phyloP scores from a whole-genome alignment of 306 rosid species.

The Betula pendula region DNA sequence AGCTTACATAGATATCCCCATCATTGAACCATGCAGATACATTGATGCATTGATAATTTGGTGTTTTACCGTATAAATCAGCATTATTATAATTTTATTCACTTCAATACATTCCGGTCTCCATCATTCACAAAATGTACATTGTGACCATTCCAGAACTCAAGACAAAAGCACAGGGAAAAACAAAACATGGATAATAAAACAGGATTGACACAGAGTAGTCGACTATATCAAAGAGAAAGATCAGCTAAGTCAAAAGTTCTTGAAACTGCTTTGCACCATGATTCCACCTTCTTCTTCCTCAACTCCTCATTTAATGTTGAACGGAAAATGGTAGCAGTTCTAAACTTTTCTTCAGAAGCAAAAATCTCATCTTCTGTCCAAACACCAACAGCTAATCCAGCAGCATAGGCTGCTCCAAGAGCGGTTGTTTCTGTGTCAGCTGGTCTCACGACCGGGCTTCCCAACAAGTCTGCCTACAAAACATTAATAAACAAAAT shows the following conservation, averaged over 20 bases:
- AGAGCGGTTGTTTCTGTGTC: slow-evolving; percentile 93
- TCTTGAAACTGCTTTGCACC: slow-evolving; percentile 84
- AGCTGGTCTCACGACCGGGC: slow-evolving; percentile 72
- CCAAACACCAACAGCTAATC: slow-evolving; percentile 85
- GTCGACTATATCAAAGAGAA: slow-evolving; percentile 43
- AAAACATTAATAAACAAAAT: slow-evolving; percentile 1
- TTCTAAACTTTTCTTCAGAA: slow-evolving; percentile 40
- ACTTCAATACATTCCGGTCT: neutral
- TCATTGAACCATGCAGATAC: too few species aligned
- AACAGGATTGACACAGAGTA: neutral
- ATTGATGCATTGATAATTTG: too few species aligned
- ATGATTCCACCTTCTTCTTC: slow-evolving; percentile 71
- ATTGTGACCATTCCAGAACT: neutral
- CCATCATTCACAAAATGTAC: neutral
- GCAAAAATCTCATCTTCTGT: slow-evolving; percentile 56
- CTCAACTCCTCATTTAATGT: slow-evolving; percentile 45
- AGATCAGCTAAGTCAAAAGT: slow-evolving; percentile 87
- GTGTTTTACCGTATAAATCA: neutral
- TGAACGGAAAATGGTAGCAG: slow-evolving; percentile 49
- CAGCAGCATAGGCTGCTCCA: slow-evolving; percentile 98
- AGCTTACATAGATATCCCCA: too few species aligned
- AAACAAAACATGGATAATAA: neutral
- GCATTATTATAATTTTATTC: neutral
- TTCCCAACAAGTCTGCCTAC: slow-evolving; percentile 82
- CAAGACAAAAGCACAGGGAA: neutral